Base-by-base conservation (phyloP, 2,329 filamentous ascomycete genomes). In the Phyllosticta ampelicida region DNA sequence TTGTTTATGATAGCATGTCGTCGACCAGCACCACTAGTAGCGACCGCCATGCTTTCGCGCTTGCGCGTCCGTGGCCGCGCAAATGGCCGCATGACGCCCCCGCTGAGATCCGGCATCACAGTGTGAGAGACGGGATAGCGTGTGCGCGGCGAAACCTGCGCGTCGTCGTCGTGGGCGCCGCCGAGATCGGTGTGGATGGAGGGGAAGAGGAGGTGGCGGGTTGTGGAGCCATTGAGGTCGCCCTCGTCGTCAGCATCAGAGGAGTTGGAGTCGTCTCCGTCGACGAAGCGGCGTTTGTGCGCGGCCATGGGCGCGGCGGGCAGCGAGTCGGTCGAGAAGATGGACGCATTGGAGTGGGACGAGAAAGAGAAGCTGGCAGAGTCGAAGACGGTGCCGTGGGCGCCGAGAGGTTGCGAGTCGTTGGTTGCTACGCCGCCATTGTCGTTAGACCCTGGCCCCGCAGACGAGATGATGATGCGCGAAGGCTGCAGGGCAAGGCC, bases 281-380 rank as follows among this genome's bases (percentile, higher is more conserved):
- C 67, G 48, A 56, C 56, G 44, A 70, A 75, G 20, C 72, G 71
- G n/a, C 71, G 65, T 51, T 79, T 77, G 62, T 74, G 68, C 6
- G 68, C 65, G 54, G 71, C 23, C 23, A 26, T 73, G 16, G 55
- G 51, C 9, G 67, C 26, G 29, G 55, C 49, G 16, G 63, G 64
- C 26, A 63, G 55, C 16, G 66, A 66, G 13, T 64, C 61, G 19
- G 63, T 66, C 2, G 67, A 69, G 28, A 69, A 61, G 16, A 64
- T 67, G 9, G 65, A 67, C 55, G 64, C 62, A 21, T 62, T 61
- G 3, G 68, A 69, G 52, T 65, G 63, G 9, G 66, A 68, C 3
- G 65, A 67, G 61, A 71, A 69, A 44, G 62, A 63, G 63, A 72
- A 71, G 23, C 67, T 63, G 55, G 70, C 66, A 30, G 69, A 65